Conservation (phyloP, 345 rosid species). For the Brassica juncea region DNA sequence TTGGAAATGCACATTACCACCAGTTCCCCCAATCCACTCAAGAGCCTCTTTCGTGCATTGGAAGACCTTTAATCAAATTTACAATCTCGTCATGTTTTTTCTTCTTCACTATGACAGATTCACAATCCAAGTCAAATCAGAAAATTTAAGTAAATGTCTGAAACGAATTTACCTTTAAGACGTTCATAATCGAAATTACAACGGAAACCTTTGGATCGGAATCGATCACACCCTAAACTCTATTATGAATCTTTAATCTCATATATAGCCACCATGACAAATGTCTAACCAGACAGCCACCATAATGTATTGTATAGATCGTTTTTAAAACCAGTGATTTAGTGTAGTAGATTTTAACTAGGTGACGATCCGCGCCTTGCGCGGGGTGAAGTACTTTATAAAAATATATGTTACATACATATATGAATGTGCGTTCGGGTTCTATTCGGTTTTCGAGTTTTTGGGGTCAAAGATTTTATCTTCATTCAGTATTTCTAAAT, state of each 20-base stretch:
- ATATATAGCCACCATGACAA: not conserved
- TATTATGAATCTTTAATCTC: not conserved
- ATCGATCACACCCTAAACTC: not conserved
- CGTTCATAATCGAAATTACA: not conserved
- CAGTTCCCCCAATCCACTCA: slow-evolving; percentile 25
- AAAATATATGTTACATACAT: too few relatives aligned
- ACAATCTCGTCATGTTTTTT: slow-evolving; percentile 8
- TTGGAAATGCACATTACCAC: slow-evolving; percentile 22
- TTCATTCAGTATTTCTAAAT: too few relatives aligned
- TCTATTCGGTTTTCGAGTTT: too few relatives aligned
- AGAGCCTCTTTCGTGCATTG: slow-evolving; percentile 25
- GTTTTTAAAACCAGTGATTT: not conserved
- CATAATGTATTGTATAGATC: not conserved
- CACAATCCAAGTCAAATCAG: slow-evolving; percentile 1
- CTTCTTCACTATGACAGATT: slow-evolving; percentile 28
- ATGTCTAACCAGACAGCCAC: not conserved
- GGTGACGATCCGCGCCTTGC: too few relatives aligned
- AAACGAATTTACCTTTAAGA: not conserved
- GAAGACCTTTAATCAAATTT: slow-evolving; percentile 24
- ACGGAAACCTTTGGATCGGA: not conserved
- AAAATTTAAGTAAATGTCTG: not conserved
- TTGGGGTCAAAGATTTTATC: too few relatives aligned
- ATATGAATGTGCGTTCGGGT: too few relatives aligned
- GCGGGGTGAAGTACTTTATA: too few relatives aligned
- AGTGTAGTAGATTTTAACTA: not conserved